Conservation (phyloP, 1,139 yeast genomes). For the Pneumocystis oryctolagi region DNA sequence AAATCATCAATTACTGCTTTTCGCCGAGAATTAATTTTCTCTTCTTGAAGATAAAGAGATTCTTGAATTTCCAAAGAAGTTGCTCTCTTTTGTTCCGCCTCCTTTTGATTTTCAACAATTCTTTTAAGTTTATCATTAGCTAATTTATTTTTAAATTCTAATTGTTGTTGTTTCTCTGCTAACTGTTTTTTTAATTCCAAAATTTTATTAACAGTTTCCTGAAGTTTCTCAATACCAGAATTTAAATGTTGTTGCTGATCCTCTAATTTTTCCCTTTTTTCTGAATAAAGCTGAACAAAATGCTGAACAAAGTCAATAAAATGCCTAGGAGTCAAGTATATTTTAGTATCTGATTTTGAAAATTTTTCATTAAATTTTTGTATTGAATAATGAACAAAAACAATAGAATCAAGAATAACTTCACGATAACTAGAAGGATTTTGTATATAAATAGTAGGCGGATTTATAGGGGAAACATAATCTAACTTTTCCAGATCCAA, state of each 20-base stretch:
- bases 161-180: slow-evolving; percentile 36
- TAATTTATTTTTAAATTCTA: slow-evolving; percentile 45
- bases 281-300: slow-evolving; percentile 33
- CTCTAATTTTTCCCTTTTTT: slow-evolving; percentile 39
- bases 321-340: slow-evolving; percentile 37
- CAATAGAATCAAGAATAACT: slow-evolving; percentile 34
- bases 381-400: slow-evolving; percentile 32
- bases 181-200: slow-evolving; percentile 42
- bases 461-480: slow-evolving; percentile 24
- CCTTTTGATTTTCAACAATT: slow-evolving; percentile 80
- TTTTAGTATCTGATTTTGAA: slow-evolving; percentile 8
- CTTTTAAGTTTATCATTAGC: slow-evolving; percentile 58
- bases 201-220: slow-evolving; percentile 66
- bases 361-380: slow-evolving; percentile 14
- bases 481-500: slow-evolving; percentile 41
- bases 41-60: slow-evolving; percentile 54
- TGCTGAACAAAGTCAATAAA: slow-evolving; percentile 39
- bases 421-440: slow-evolving; percentile 29
- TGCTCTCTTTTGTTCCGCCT: slow-evolving; percentile 79
- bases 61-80: slow-evolving; percentile 67
- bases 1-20: slow-evolving; percentile 46
- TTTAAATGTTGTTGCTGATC: slow-evolving; percentile 58
- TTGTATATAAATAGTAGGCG: slow-evolving; percentile 13
- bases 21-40: slow-evolving; percentile 42
- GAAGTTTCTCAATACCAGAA: slow-evolving; percentile 57